Percentiles rank a stretch among this genome's conserved stretches.
Conservation (phyloP, 306 rosid genomes). For the Vachellia pachyceras region DNA sequence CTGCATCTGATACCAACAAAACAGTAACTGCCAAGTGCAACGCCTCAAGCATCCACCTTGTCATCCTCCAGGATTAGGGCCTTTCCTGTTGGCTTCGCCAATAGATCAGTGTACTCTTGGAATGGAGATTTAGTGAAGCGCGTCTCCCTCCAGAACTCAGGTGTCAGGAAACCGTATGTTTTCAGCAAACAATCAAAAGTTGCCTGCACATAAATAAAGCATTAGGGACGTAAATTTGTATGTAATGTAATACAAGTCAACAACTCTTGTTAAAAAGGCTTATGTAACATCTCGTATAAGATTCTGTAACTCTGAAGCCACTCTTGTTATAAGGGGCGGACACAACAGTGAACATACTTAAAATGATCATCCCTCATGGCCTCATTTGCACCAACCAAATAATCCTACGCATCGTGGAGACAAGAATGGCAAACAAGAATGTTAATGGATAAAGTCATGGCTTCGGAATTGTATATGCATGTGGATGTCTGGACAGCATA, state of each 20-base stretch:
- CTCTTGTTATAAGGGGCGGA: neutral
- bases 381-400: neutral
- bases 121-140: conserved; percentile 70
- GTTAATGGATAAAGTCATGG: neutral
- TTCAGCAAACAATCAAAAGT: conserved; percentile 66
- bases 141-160: conserved; percentile 71
- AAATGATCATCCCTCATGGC: neutral
- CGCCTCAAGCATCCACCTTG: conserved; percentile 12
- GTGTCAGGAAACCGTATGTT: conserved; percentile 70
- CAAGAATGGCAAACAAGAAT: neutral
- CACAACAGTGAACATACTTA: neutral
- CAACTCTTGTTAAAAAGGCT: neutral
- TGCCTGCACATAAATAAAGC: conserved; percentile 46
- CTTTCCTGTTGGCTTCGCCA: conserved; percentile 61
- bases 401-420: neutral
- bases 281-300: neutral
- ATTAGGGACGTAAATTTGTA: neutral
- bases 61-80: conserved; percentile 55
- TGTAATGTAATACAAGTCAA: neutral
- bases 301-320: neutral
- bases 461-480: neutral
- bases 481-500: neutral
- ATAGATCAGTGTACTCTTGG: conserved; percentile 72
- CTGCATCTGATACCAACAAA: neutral
- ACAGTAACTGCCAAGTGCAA: neutral